A percentile compares a stretch with the other conserved stretches of the same genome.
Evolutionary conservation across 768 basidiomycete species (phyloP).

Genomic region (Boletus rubropictus): DNA sequence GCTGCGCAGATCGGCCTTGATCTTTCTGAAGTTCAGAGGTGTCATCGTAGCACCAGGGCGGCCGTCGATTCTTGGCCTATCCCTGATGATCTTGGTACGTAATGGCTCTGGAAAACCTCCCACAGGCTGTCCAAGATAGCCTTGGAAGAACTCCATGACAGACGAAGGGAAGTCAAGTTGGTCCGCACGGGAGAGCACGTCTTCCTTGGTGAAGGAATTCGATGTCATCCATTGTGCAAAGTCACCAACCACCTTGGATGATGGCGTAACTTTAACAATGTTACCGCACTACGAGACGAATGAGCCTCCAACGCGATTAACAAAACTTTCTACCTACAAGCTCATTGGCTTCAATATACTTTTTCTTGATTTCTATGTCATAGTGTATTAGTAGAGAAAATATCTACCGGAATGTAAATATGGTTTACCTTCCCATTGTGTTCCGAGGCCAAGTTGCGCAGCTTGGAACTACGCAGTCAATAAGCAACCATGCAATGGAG

Average conservation of each 20-base stretch:
- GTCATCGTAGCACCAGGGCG: conserved; percentile 86
- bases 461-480: conserved; percentile 81
- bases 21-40: conserved; percentile 92
- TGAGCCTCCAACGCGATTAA: conserved; percentile 1
- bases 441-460: conserved; percentile 91
- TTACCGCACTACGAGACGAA: conserved; percentile 71
- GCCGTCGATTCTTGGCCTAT: conserved; percentile 88
- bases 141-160: conserved; percentile 98
- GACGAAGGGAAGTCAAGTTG: conserved; percentile 96
- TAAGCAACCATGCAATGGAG: conserved; percentile 18
- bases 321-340: conserved; percentile 52
- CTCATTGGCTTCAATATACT: conserved; percentile 96
- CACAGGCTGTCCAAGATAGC: conserved; percentile 95
- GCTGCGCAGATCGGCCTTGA: conserved; percentile 86
- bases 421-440: conserved; percentile 80
- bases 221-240: conserved; percentile 99
- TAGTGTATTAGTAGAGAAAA: conserved; percentile 4
- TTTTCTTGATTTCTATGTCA: conserved; percentile 83
- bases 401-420: conserved; percentile 5
- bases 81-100: conserved; percentile 84
- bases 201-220: conserved; percentile 80
- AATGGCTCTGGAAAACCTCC: conserved; percentile 99
- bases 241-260: conserved; percentile 98
- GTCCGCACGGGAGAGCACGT: conserved; percentile 82
- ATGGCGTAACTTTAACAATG: conserved; percentile 98